phyloP scores from a whole-genome alignment of 176 grass and related monocot species.

The Hordeum marinum region DNA sequence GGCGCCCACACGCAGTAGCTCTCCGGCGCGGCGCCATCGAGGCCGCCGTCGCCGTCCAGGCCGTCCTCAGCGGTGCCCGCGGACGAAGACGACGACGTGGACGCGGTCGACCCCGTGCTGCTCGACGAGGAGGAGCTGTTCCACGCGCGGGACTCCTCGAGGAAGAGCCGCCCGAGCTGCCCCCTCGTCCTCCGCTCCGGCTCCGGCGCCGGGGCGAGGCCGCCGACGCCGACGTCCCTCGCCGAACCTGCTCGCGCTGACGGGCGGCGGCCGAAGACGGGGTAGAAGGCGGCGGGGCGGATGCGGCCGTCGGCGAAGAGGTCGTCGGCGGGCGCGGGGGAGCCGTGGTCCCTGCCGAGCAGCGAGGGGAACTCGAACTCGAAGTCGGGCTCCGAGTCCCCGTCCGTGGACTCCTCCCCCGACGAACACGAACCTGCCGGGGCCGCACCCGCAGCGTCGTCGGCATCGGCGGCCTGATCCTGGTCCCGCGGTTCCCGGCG shows the following conservation, averaged over 20 bases:
- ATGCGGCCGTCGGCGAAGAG: constrained; percentile 62
- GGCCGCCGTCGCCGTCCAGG: background rate
- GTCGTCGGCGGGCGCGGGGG: constrained; percentile 45
- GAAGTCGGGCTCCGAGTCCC: background rate
- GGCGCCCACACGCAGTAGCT: constrained; percentile 78
- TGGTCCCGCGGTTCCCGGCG: background rate
- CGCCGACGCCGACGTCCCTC: background rate
- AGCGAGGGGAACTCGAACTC: constrained; percentile 75
- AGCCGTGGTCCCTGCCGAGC: constrained; percentile 25
- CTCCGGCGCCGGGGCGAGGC: background rate
- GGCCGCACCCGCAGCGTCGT: too few relatives aligned
- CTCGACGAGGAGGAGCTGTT: constrained; percentile 4
- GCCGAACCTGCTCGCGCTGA: background rate
- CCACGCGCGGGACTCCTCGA: constrained; percentile 53
- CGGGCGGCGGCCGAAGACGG: constrained; percentile 41
- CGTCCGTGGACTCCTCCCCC: background rate
- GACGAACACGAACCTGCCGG: background rate
- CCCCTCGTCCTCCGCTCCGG: constrained; percentile 7
- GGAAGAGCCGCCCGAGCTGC: constrained; percentile 47
- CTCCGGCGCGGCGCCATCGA: constrained; percentile 45
- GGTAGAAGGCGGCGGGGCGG: constrained; percentile 48
- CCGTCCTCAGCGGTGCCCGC: constrained; percentile 2
- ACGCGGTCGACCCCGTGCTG: background rate
- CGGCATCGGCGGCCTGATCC: background rate
- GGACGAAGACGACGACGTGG: constrained; percentile 25